Evolutionary conservation across 73 alveolate genomes (phyloP).

Genomic region (Tetrahymena thermophila): DNA sequence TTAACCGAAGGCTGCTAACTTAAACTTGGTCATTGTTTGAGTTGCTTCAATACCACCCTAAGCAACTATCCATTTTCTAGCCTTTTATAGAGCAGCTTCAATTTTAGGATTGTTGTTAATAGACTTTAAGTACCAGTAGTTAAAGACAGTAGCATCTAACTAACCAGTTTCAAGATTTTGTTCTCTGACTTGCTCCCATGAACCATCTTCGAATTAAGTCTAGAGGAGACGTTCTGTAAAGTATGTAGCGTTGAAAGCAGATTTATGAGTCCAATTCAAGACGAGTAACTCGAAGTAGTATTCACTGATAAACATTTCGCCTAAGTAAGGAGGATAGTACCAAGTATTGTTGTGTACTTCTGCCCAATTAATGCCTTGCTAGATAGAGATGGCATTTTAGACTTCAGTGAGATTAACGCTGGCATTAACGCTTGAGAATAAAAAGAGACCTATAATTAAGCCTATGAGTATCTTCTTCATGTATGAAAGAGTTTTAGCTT

Average conservation of each 20-base stretch:
- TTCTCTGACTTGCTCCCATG: conserved; percentile 32
- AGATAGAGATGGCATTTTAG: neutral
- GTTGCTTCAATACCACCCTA: conserved; percentile 23
- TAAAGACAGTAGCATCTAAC: conserved; percentile 24
- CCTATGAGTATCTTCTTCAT: neutral
- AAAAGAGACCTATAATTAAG: neutral
- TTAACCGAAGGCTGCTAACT: conserved; percentile 29
- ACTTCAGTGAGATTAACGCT: neutral
- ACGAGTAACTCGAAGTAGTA: conserved; percentile 28
- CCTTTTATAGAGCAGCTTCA: neutral
- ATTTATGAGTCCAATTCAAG: neutral
- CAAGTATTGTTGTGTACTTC: neutral
- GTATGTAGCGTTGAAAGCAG: neutral
- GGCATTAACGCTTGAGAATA: neutral
- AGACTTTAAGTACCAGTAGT: conserved; percentile 24
- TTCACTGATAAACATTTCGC: conserved; percentile 20
- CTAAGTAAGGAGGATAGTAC: conserved; percentile 33
- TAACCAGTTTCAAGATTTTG: neutral
- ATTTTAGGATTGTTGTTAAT: neutral
- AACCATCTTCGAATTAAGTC: conserved; percentile 22
- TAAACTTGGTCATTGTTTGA: conserved; percentile 23
- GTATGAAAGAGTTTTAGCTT: neutral
- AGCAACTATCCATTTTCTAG: conserved; percentile 7
- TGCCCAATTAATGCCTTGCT: neutral
- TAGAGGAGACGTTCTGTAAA: conserved; percentile 12